A percentile compares a stretch with the other conserved stretches of the same genome.
These are phyloP conservation scores for Plantago ovata DNA, from an alignment of 257 asterid species.

Conservation along the genomic window DNA sequence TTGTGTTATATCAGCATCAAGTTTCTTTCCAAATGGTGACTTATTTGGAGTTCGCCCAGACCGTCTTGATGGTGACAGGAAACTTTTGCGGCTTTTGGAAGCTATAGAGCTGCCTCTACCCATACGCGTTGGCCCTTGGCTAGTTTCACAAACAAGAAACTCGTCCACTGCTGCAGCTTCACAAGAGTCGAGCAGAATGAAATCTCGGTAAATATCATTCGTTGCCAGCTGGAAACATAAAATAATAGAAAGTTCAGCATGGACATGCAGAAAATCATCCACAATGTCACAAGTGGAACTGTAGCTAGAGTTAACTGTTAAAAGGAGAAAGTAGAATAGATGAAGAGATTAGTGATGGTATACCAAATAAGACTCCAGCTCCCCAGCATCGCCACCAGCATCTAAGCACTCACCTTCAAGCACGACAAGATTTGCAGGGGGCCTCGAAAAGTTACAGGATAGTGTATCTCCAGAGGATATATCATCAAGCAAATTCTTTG, in stretches of 20 bases:
- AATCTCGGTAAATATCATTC: conserved; percentile 76
- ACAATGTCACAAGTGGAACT: too few species aligned
- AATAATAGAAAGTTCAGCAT: not conserved
- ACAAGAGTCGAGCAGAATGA: conserved; percentile 69
- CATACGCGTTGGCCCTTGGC: conserved; percentile 34
- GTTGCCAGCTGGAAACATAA: conserved; percentile 70
- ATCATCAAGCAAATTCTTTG: conserved; percentile 58
- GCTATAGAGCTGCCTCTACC: conserved; percentile 37
- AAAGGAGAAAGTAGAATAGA: conserved; percentile 8
- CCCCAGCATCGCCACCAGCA: conserved; percentile 70
- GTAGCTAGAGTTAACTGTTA: conserved; percentile 4
- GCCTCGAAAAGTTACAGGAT: conserved; percentile 46
- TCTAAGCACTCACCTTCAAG: conserved; percentile 98
- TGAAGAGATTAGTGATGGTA: not conserved
- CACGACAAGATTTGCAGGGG: conserved; percentile 93
- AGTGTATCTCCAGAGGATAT: conserved; percentile 35
- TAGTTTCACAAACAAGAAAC: conserved; percentile 47
- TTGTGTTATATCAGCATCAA: conserved; percentile 33
- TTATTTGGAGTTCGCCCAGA: conserved; percentile 49
- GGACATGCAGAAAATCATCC: too few species aligned
- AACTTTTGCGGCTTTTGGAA: conserved; percentile 54
- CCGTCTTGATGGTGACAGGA: conserved; percentile 52
- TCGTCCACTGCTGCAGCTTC: conserved; percentile 67
- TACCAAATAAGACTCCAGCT: conserved; percentile 97
- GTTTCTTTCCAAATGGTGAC: conserved; percentile 45